Evolutionary conservation across 2,329 filamentous ascomycete genomes (phyloP), one percentile per base, ranked within the genome.

Genomic region (Grosmannia serpens): DNA sequence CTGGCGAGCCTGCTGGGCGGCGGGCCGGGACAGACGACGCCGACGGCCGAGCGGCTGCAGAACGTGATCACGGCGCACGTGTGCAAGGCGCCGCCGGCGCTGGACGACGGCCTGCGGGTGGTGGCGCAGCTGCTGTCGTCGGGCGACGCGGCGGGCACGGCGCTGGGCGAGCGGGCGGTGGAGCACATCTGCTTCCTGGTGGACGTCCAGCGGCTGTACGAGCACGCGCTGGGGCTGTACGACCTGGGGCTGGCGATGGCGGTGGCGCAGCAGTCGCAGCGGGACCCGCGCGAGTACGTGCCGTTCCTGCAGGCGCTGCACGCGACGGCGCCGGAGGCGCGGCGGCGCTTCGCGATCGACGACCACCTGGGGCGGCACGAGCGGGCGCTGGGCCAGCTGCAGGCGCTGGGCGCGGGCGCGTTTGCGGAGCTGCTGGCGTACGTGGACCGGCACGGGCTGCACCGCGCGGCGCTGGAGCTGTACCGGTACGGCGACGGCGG

Each of bases 171-270:
- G 64, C 87, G 86, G 70, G 92, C 92, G 0, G 87, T 96, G 26
- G 91, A 96, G 69, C 94, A 99, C 67, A 96, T 99, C 61, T 97
- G 91, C 77, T 99, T 99, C 77, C 80, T 99, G 49, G 89, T 91
- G 0, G 94, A 99, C 70, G 87, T 95, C 52, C 95, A 96, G 70
- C 85, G 85, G 46, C 81, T 99, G 0, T 99, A 96, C 67, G 89
- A 96, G 62, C 86, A 91, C 61, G 89, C 94, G 0, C 77, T 99
- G 2, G 91, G 91, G 1, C 77, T 97, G 2, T 99, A 99, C 69
- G 86, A 97, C 67, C 81, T 99, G 3, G 90, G 96, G 13, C 82
- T 99, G 9, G 86, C 92, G 4, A 78, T 99, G 13, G 77, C 96
- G 7, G 89, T 99, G 15, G 94, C 94, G 0, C 94, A 99, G 68